Evolutionary conservation across 2,329 filamentous ascomycete species (phyloP).

Genomic region (Dactylonectria macrodidyma): DNA sequence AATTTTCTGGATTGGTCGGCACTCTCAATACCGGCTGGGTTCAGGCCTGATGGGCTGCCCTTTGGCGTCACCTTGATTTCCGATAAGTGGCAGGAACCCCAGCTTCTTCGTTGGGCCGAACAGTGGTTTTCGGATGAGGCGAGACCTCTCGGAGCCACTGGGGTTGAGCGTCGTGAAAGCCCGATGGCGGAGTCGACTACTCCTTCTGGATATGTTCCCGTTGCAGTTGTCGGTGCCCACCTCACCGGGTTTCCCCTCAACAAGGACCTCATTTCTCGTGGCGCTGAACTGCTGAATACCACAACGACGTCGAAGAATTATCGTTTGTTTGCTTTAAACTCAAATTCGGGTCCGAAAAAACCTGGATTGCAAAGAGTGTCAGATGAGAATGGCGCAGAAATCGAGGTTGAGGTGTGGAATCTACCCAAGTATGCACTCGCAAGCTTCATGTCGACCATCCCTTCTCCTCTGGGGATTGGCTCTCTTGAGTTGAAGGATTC

Average conservation of each 20-base stretch:
- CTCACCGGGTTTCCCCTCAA: conserved; percentile 53
- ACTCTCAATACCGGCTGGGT: conserved; percentile 67
- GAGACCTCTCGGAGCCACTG: conserved; percentile 49
- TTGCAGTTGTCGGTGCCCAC: conserved; percentile 56
- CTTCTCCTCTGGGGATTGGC: conserved; percentile 54
- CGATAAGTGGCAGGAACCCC: conserved; percentile 53
- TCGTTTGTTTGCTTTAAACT: conserved; percentile 48
- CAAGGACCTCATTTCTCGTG: conserved; percentile 51
- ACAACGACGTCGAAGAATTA: conserved; percentile 52
- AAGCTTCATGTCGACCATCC: conserved; percentile 52
- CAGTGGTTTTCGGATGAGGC: conserved; percentile 46
- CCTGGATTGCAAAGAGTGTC: conserved; percentile 51
- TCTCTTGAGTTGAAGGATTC: conserved; percentile 53
- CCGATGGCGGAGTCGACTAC: not conserved
- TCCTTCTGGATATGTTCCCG: conserved; percentile 21
- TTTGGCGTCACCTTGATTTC: conserved; percentile 58
- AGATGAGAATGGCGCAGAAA: conserved; percentile 41
- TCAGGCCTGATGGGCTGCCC: conserved; percentile 53
- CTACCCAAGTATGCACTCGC: conserved; percentile 49
- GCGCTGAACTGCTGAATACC: conserved; percentile 42
- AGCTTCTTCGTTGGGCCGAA: conserved; percentile 48
- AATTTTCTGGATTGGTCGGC: conserved; percentile 73
- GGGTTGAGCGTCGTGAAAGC: conserved; percentile 27
- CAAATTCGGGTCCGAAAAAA: conserved; percentile 42
- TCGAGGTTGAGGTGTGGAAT: conserved; percentile 56